Evolutionary conservation across 768 basidiomycete genomes (phyloP).

Genomic region (Clitopilus passeckerianus): DNA sequence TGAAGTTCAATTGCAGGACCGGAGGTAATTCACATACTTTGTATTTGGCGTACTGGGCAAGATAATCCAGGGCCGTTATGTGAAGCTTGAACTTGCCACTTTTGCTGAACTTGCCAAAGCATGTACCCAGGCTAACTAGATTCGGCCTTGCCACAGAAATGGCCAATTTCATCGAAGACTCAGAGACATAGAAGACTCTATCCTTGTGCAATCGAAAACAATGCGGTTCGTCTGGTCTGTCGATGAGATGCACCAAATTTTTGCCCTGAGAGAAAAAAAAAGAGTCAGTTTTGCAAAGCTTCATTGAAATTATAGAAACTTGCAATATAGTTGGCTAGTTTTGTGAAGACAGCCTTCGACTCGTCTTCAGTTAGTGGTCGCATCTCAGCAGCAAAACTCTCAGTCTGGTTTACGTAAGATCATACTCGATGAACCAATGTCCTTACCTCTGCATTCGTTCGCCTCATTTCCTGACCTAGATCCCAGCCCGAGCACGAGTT

Average conservation of each 20-base stretch:
- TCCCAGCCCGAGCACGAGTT: conserved; percentile 30
- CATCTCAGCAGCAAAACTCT: conserved; percentile 41
- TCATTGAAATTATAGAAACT: conserved; percentile 18
- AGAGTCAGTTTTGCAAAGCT: neutral
- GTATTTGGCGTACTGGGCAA: conserved; percentile 96
- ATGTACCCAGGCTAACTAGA: conserved; percentile 90
- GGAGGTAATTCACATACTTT: conserved; percentile 55
- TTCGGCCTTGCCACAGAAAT: conserved; percentile 92
- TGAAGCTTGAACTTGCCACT: conserved; percentile 97
- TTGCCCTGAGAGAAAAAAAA: conserved; percentile 66
- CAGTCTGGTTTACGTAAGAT: neutral
- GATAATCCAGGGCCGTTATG: conserved; percentile 86
- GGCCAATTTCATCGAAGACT: conserved; percentile 87
- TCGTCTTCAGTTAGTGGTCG: conserved; percentile 96
- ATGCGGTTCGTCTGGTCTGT: conserved; percentile 90
- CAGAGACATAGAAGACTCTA: conserved; percentile 94
- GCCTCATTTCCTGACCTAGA: conserved; percentile 66
- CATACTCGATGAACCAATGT: conserved; percentile 12
- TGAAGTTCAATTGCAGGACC: neutral
- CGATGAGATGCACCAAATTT: conserved; percentile 92
- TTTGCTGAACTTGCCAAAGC: conserved; percentile 97
- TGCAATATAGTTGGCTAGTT: conserved; percentile 96
- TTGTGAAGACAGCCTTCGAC: conserved; percentile 92
- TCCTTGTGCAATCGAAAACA: conserved; percentile 95
- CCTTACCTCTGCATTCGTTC: conserved; percentile 64